Percentiles rank a stretch among this genome's conserved stretches.
phyloP scores from a whole-genome alignment of 345 rosid species.

The Gossypium longicalyx region DNA sequence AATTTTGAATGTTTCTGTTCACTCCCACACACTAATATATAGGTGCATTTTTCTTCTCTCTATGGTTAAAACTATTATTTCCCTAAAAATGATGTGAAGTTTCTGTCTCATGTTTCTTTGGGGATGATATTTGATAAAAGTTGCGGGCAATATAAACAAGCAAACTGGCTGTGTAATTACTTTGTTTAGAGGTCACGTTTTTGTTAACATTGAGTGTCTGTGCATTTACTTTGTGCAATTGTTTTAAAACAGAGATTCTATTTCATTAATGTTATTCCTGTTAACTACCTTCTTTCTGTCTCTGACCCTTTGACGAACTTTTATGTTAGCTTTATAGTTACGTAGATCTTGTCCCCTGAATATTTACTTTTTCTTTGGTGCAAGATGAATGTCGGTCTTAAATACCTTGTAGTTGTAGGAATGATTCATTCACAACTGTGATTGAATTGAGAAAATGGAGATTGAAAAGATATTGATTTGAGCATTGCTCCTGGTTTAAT shows the following conservation, averaged over 20 bases:
- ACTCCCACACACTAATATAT: background rate
- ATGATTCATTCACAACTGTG: background rate
- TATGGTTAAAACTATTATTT: background rate
- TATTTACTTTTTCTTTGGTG: background rate
- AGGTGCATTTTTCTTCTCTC: background rate
- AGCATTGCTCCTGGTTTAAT: conserved; percentile 1
- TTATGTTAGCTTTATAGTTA: background rate
- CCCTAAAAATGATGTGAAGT: background rate
- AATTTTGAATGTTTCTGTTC: background rate
- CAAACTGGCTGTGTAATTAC: background rate
- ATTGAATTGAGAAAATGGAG: conserved; percentile 1
- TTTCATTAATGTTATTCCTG: too few relatives aligned
- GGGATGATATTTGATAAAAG: background rate
- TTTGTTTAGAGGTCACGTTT: background rate
- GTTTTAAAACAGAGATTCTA: too few relatives aligned
- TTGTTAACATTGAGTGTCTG: background rate
- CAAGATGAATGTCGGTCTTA: background rate
- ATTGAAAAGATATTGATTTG: background rate
- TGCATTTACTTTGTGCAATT: too few relatives aligned
- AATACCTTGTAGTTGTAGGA: background rate
- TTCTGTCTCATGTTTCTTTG: background rate
- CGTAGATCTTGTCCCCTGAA: background rate
- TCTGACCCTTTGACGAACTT: background rate
- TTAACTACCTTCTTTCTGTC: too few relatives aligned
- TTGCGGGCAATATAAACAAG: background rate